Evolutionary conservation across 768 basidiomycete genomes (phyloP), one percentile per base, ranked within the genome.

Genomic region (Candolleomyces aberdarensis): DNA sequence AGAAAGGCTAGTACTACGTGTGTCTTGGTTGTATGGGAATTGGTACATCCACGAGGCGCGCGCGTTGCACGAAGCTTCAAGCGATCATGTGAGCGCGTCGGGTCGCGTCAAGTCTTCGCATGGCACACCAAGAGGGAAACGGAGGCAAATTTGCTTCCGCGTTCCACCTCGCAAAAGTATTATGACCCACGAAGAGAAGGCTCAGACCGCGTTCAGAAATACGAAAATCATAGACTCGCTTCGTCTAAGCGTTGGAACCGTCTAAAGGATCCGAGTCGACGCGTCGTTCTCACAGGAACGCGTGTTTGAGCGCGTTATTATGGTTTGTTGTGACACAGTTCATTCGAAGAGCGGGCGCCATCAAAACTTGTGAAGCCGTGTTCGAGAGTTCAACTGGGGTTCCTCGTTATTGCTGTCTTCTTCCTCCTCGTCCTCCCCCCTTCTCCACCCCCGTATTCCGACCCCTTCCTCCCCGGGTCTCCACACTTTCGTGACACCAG

Each of bases 341-440:
- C 36, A 36, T 8, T 36, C 19, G 54, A 10, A 9, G 36, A 22
- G 19, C 1, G 54, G 54, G 39, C 39, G 36, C 39, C 54, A 56
- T 56, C 54, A 56, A 54, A 40, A 31, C 10, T 40, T 54, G 52
- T 56, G 40, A 10, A 10, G 14, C 54, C 54, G 54, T 43, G 78
- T 79, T 79, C 76, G 71, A 75, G 68, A 75, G 68, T 69, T 66
- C 59, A 63, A 60, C 60, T 55, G 57, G 55, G 62, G 36, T 36
- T 36, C 63, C 61, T 62, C 57, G 60, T 59, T 62, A 63, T 39
- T 64, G 62, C 63, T 82, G 83, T 52, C 84, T 85, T 64, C 84
- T 89, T 91, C 91, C 70, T 78, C 71, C 63, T 76, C 75, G 72
- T 60, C 69, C 88, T 85, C 56, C 78, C 62, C 82, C 83, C 60